Base-by-base conservation (phyloP, 805 yeast species). In the Yamadazyma sp. region DNA sequence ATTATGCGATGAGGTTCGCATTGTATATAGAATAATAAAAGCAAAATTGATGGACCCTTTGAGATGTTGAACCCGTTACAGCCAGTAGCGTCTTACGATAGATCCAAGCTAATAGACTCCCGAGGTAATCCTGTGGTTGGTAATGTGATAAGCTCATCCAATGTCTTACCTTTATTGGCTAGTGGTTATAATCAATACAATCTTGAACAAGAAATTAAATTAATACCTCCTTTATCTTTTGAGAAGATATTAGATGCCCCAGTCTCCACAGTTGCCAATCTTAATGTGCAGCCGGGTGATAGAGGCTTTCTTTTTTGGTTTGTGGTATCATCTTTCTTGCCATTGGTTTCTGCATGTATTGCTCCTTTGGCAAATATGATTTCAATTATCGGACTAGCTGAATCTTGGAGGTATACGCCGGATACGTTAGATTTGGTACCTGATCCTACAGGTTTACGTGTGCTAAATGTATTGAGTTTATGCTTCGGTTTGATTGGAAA, bases 361-460 rank as follows among this genome's bases (percentile, higher is more conserved):
- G 94, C 93, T 0, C 95, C 95, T 0, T 48, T 86, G 18, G 80
- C 91, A 5, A 85, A 85, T 47, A 73, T 84, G 69, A 70, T 79
- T 27, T 82, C 91, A 0, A 65, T 84, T 4, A 78, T 83, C 1
- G 86, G 89, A 5, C 67, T 85, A 11, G 77, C 80, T 0, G 80
- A 82, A 38, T 67, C 71, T 31, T 86, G 96, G 96, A 55, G 81
- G 33, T 29, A 50, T 4, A 52, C 56, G 16, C 51, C 44, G 3
- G 44, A 43, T 4, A 44, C 54, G 0, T 57, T 60, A 0, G 27
- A 40, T 0, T 43, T 45, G 7, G 48, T 62, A 1, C 29, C 41
- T 2, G 65, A 58, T 36, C 79, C 74, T 31, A 29, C 46, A 0
- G 67, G 73, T 55, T 64, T 81, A 4, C 58, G 76, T 18, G 70